Conservation (phyloP, 1,284 basidiomycete genomes). For the Baeospora myosura region DNA sequence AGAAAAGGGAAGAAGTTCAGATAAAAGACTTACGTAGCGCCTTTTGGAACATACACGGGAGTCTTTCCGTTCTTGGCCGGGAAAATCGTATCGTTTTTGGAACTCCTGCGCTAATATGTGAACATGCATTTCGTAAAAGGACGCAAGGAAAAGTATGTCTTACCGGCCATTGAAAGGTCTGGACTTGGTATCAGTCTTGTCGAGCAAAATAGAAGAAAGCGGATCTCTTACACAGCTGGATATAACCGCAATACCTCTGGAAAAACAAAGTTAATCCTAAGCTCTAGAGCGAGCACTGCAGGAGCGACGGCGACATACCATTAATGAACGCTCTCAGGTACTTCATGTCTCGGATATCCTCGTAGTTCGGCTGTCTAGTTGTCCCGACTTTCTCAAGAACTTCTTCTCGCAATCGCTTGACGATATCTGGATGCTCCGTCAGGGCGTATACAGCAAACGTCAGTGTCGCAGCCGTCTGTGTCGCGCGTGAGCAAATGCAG, state of each 20-base stretch:
- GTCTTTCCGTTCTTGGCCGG: slow-evolving; percentile 23
- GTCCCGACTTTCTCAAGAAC: slow-evolving; percentile 31
- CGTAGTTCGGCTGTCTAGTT: slow-evolving; percentile 27
- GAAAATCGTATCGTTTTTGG: slow-evolving; percentile 26
- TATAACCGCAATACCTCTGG: slow-evolving; percentile 42
- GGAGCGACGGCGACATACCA: slow-evolving; percentile 19
- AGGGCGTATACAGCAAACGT: slow-evolving; percentile 47
- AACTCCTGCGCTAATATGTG: no score
- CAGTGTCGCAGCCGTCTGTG: slow-evolving; percentile 36
- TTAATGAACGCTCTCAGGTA: slow-evolving; percentile 39
- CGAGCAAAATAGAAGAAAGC: background rate
- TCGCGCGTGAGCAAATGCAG: slow-evolving; percentile 1
- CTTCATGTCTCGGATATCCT: slow-evolving; percentile 37
- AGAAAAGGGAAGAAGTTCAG: background rate
- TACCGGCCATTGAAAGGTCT: slow-evolving; percentile 33
- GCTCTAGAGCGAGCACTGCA: background rate
- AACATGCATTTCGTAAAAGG: no score
- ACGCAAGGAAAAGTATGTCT: no score
- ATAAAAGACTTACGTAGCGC: slow-evolving; percentile 24
- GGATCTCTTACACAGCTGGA: slow-evolving; percentile 35
- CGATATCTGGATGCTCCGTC: slow-evolving; percentile 37
- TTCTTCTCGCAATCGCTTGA: slow-evolving; percentile 38
- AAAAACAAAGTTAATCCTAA: no score
- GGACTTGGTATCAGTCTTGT: background rate
- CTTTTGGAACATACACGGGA: slow-evolving; percentile 34